These are phyloP conservation scores for Aspergillus pseudoterreus DNA, from an alignment of 2,329 filamentous ascomycete genomes.

Conservation along the genomic window DNA sequence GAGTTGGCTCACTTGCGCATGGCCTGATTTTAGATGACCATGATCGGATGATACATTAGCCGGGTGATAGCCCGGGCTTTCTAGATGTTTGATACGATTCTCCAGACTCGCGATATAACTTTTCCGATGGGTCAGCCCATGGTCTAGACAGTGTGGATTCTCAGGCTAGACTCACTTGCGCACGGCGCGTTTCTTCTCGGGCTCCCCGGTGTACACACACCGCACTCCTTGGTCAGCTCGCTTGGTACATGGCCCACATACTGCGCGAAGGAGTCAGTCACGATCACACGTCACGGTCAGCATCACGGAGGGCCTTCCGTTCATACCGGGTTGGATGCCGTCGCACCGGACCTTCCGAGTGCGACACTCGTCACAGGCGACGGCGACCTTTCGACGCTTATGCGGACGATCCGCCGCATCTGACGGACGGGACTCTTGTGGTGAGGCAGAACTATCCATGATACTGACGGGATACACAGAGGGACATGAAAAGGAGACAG, in stretches of 20 bases:
- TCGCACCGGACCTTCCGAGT: conserved; percentile 17
- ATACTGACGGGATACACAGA: not conserved
- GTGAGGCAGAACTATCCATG: conserved; percentile 2
- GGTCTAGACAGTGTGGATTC: not conserved
- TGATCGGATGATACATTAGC: not conserved
- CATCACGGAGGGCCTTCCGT: not conserved
- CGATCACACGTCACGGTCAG: not conserved
- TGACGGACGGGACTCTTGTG: not conserved
- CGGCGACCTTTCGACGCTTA: conserved; percentile 17
- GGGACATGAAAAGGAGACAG: not conserved
- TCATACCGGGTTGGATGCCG: conserved; percentile 16
- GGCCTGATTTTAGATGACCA: conserved; percentile 1
- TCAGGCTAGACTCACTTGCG: conserved; percentile 14
- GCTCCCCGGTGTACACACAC: conserved; percentile 27
- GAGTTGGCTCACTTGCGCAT: conserved; percentile 8
- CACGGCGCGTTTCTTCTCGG: conserved; percentile 25
- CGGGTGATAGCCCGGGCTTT: conserved; percentile 11
- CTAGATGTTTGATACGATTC: conserved; percentile 22
- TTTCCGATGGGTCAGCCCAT: not conserved
- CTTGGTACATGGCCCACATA: conserved; percentile 28
- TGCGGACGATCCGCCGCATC: not conserved
- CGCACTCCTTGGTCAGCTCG: conserved; percentile 12
- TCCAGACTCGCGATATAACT: conserved; percentile 29
- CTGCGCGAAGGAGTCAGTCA: conserved; percentile 13
- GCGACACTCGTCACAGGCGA: conserved; percentile 18